Evolutionary conservation across 2,329 filamentous ascomycete species (phyloP), one percentile per base, ranked within the genome.

Genomic region (Teratosphaeria epicoccoides): DNA sequence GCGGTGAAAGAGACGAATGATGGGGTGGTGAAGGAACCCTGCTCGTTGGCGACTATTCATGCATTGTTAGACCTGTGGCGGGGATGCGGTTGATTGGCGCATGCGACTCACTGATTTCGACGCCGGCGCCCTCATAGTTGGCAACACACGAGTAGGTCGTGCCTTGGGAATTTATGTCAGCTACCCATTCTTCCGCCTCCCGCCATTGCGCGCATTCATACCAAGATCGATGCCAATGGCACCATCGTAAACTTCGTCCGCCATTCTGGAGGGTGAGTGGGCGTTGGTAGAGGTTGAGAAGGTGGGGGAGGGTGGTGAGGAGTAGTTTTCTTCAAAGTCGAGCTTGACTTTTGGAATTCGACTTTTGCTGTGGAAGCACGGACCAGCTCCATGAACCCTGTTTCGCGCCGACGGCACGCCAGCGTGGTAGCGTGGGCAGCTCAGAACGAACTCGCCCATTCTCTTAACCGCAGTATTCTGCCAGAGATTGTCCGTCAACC

Each of bases 61-160:
- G 26, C 47, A 56, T 49, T 46, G 49, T 49, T 17, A 24, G 46
- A 46, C 20, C 24, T 25, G 23, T 52, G 28, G 28, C 24, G 14
- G 1, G 2, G 6, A n/a, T 4, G 22, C 12, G 9, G n/a, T 5
- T 12, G 46, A 51, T 47, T 48, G 28, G 52, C 48, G 56, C 46
- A 29, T 23, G 24, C 23, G 59, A 76, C 82, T 67, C 77, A 85
- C 82, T 96, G 82, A 98, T 98, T 76, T 98, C 93, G 74, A 97
- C 91, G 84, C 95, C 96, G 81, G 82, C 91, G 74, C 93, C 93
- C 79, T 97, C 93, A 79, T 97, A 98, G 76, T 87, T 94, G 77
- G 93, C 93, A 78, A 97, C 93, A 77, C 93, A 98, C 70, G 93
- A 97, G 84, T 98, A 98, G 76, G 93, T 98, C 67, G 93, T 98